Evolutionary conservation across 495 filamentous ascomycete species (phyloP), one percentile per base, ranked within the genome.

Genomic region (Penicillium dipodomyicola): DNA sequence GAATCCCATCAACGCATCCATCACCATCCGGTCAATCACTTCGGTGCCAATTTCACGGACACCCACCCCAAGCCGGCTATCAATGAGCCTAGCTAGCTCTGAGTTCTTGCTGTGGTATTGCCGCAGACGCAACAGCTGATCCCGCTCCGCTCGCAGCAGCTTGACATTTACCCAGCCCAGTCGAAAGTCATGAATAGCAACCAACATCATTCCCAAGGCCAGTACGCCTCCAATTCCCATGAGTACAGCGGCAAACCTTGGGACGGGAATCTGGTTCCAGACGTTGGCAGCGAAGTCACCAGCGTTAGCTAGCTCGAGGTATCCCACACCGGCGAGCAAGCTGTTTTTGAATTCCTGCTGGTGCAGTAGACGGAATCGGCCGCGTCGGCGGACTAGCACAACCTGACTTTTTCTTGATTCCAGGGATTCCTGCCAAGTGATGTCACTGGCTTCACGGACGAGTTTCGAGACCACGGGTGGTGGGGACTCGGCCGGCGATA

Each of bases 201-300:
- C 73, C n/a, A 75, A 50, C 1, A 71, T 63, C 67, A 82, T 76
- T 11, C 61, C 50, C 17, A 81, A 56, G 0, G 78, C 79, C 9
- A 77, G 30, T 1, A 73, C 74, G 0, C 77, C 80, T 1, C 80
- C 80, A 14, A 81, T 67, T 10, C 70, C 78, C 79, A 82, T 81
- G 5, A 81, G 60, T 17, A 72, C 69, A 9, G 74, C 65, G 4
- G 76, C 77, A 44, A 75, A 74, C 3, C 46, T 65, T 3, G 80
- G 78, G 2, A 79, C 69, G 0, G 79, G 80, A 32, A 71, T 68
- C 23, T 74, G 48, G 43, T 82, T 82, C 78, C 77, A 82, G 7
- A 80, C 75, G 41, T 82, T 82, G 14, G 80, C 79, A 0, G 80
- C 76, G 41, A 82, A 81, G 57, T 82, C 80, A 2, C 71, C 76